A percentile compares a stretch with the other conserved stretches of the same genome.
Evolutionary conservation across 306 rosid species (phyloP).

Genomic region (Cicer judaicum): DNA sequence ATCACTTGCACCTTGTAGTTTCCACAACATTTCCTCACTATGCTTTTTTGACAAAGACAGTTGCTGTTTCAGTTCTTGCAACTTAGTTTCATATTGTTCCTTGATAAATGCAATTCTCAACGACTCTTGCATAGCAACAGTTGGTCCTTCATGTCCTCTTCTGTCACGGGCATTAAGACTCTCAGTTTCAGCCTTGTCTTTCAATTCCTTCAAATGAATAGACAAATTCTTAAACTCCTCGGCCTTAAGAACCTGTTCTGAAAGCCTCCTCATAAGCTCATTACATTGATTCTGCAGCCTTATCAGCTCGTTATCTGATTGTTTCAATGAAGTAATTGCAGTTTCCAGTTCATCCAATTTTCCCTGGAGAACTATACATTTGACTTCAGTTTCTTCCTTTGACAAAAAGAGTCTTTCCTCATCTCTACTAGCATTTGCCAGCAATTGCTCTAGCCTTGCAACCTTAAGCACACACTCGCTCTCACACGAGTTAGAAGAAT

Average conservation of each 20-base stretch:
- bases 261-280: constrained; percentile 72
- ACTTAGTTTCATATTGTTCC: constrained; percentile 93
- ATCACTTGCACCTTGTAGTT: constrained; percentile 82
- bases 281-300: constrained; percentile 63
- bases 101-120: constrained; percentile 94
- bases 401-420: constrained; percentile 66
- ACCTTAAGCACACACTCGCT: constrained; percentile 57
- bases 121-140: constrained; percentile 78
- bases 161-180: constrained; percentile 65
- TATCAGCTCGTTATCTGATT: constrained; percentile 58
- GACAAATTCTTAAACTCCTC: constrained; percentile 95
- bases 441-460: constrained; percentile 66
- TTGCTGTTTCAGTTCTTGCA: constrained; percentile 89
- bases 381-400: constrained; percentile 80
- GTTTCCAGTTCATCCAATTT: constrained; percentile 70
- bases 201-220: constrained; percentile 90
- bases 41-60: constrained; percentile 85
- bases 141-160: constrained; percentile 79
- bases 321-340: constrained; percentile 61
- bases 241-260: constrained; percentile 86
- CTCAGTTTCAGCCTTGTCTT: constrained; percentile 87
- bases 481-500: constrained; percentile 41
- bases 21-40: constrained; percentile 89
- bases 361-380: constrained; percentile 64
- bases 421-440: constrained; percentile 61